Evolutionary conservation across 2,329 filamentous ascomycete species (phyloP).

Genomic region (Mycogone perniciosa): DNA sequence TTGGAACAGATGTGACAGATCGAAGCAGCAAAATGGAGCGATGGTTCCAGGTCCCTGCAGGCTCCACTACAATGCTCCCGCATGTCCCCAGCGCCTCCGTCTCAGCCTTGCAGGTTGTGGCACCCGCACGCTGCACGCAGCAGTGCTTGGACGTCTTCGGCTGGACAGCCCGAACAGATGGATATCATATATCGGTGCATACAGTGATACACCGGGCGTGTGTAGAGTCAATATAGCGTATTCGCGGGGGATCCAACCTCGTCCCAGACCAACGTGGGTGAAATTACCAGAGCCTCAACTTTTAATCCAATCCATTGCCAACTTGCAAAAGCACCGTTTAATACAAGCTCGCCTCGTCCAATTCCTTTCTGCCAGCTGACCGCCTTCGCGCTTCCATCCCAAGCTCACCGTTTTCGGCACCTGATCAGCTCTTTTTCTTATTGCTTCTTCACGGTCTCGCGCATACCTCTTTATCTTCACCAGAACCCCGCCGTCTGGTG

Average conservation of each 20-base stretch:
- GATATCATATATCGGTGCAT: too few relatives aligned
- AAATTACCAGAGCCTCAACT: background rate
- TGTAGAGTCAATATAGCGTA: too few relatives aligned
- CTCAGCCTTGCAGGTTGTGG: constrained; percentile 9
- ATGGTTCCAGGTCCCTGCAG: background rate
- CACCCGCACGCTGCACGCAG: background rate
- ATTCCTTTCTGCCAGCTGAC: constrained; percentile 11
- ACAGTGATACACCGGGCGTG: too few relatives aligned
- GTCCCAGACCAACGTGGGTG: too few relatives aligned
- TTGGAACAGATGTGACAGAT: too few relatives aligned
- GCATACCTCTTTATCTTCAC: background rate
- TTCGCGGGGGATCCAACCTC: too few relatives aligned
- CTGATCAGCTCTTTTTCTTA: background rate
- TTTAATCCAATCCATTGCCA: too few relatives aligned
- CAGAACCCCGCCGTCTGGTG: constrained; percentile 7
- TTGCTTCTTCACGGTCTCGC: background rate
- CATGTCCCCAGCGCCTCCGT: background rate
- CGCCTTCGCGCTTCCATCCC: constrained; percentile 2
- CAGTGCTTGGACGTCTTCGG: too few relatives aligned
- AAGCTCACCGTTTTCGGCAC: background rate
- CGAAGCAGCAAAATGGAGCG: background rate
- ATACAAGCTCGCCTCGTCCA: background rate
- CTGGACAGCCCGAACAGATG: too few relatives aligned
- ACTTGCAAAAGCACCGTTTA: too few relatives aligned
- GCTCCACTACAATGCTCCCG: background rate